phyloP scores from a whole-genome alignment of 768 basidiomycete genomes.

The Russula brevipes region DNA sequence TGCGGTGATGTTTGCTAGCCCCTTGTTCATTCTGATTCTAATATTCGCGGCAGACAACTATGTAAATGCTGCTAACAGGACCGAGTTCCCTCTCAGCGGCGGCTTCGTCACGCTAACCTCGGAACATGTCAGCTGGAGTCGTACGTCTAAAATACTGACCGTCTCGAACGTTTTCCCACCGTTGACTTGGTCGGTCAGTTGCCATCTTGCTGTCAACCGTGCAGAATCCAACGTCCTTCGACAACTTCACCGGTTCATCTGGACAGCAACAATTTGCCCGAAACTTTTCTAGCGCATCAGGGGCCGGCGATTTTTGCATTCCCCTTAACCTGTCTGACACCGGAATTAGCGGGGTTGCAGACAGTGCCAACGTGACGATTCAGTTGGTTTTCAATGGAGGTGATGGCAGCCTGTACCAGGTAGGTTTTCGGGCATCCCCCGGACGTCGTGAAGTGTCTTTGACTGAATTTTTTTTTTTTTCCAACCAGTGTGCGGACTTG shows the following conservation, averaged over 20 bases:
- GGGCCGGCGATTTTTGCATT: slow-evolving; percentile 63
- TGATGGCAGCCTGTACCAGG: slow-evolving; percentile 70
- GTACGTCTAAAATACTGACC: slow-evolving; percentile 35
- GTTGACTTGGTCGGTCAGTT: slow-evolving; percentile 34
- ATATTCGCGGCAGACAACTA: slow-evolving; percentile 53
- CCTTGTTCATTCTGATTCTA: background rate
- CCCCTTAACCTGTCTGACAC: slow-evolving; percentile 54
- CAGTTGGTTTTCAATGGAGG: slow-evolving; percentile 65
- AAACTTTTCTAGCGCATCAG: slow-evolving; percentile 45
- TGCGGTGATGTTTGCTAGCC: slow-evolving; percentile 47
- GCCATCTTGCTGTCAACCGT: slow-evolving; percentile 51
- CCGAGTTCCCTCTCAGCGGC: slow-evolving; percentile 59
- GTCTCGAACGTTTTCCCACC: background rate
- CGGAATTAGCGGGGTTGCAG: slow-evolving; percentile 44
- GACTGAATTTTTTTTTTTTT: background rate
- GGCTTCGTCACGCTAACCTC: slow-evolving; percentile 61
- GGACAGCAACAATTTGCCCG: slow-evolving; percentile 36
- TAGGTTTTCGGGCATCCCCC: slow-evolving; percentile 26
- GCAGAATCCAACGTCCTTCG: slow-evolving; percentile 56
- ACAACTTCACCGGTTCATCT: slow-evolving; percentile 50
- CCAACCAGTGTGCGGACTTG: slow-evolving; percentile 68
- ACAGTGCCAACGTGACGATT: slow-evolving; percentile 71
- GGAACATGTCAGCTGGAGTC: slow-evolving; percentile 57
- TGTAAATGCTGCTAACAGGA: slow-evolving; percentile 47
- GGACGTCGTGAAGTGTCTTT: background rate